Conservation (phyloP, 805 yeast genomes). For the Sugiyamaella chiloensis region DNA sequence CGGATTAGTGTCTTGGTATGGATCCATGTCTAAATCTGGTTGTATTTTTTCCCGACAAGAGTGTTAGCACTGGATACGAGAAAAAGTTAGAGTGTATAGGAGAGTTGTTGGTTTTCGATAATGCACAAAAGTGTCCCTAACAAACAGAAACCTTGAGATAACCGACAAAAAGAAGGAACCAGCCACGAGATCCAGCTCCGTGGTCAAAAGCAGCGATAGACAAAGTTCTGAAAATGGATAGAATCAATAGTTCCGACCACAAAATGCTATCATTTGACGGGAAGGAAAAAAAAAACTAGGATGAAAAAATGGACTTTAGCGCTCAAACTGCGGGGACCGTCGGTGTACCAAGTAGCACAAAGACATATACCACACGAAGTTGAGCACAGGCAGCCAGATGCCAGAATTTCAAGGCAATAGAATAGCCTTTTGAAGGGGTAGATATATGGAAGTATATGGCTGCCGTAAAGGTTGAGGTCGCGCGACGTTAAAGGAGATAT, state of each 20-base stretch:
- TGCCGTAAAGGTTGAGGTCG: slow-evolving; percentile 1
- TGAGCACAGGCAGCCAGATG: not conserved
- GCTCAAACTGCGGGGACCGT: not conserved
- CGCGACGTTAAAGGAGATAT: not conserved
- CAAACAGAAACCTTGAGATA: not conserved
- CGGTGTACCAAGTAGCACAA: slow-evolving; percentile 1
- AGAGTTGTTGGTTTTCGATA: no score
- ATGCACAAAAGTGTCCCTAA: not conserved
- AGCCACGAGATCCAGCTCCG: slow-evolving; percentile 4
- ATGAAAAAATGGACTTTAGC: not conserved
- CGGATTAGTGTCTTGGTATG: no score
- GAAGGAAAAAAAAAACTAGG: not conserved
- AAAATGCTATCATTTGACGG: not conserved
- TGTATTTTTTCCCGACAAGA: no score
- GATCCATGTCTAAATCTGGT: no score
- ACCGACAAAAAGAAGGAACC: not conserved
- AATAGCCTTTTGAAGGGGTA: no score
- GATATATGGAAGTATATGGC: no score
- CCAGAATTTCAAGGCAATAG: no score
- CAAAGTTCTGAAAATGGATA: not conserved
- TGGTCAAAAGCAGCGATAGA: not conserved
- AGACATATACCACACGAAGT: not conserved
- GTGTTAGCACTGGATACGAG: no score
- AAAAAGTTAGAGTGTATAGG: no score
- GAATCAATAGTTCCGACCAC: not conserved